phyloP scores from a whole-genome alignment of 2,329 filamentous ascomycete genomes.

The Epichloe coenophiala region DNA sequence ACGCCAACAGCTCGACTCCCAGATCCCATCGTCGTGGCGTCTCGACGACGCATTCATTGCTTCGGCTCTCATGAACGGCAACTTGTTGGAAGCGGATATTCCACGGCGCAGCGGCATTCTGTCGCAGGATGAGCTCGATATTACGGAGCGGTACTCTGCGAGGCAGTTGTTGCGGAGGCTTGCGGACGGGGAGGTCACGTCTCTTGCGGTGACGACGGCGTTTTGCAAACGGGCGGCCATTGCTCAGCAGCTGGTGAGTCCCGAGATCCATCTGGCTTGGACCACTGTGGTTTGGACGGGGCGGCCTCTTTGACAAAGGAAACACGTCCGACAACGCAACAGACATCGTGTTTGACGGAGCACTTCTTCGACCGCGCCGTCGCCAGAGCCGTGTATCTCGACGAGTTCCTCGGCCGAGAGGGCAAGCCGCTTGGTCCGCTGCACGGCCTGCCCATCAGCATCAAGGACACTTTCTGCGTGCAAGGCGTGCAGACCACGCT shows the following conservation, averaged over 20 bases:
- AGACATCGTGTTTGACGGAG: slow-evolving; percentile 26
- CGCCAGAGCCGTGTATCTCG: slow-evolving; percentile 8
- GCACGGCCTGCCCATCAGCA: slow-evolving; percentile 13
- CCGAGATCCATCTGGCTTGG: neutral
- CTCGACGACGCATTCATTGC: neutral
- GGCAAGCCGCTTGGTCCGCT: slow-evolving; percentile 10
- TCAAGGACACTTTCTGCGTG: slow-evolving; percentile 14
- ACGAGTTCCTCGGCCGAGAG: slow-evolving; percentile 4
- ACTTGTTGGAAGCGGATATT: slow-evolving; percentile 5
- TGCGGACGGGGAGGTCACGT: slow-evolving; percentile 16
- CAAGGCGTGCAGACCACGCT: slow-evolving; percentile 13
- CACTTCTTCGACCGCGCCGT: slow-evolving; percentile 28
- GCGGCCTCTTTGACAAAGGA: too few relatives aligned
- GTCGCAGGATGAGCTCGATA: slow-evolving; percentile 25
- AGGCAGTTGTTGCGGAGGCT: slow-evolving; percentile 23
- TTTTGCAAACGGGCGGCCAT: slow-evolving; percentile 16
- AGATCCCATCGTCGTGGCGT: slow-evolving; percentile 4
- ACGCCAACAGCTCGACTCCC: neutral
- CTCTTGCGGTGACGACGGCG: slow-evolving; percentile 22
- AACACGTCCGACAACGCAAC: neutral
- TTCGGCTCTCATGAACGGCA: neutral
- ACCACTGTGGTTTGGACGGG: too few relatives aligned
- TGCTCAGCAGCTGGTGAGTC: slow-evolving; percentile 16
- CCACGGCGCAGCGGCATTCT: slow-evolving; percentile 22
- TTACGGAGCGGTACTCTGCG: slow-evolving; percentile 29